Evolutionary conservation across 2,329 filamentous ascomycete genomes (phyloP).

Genomic region (Fusarium circinatum): DNA sequence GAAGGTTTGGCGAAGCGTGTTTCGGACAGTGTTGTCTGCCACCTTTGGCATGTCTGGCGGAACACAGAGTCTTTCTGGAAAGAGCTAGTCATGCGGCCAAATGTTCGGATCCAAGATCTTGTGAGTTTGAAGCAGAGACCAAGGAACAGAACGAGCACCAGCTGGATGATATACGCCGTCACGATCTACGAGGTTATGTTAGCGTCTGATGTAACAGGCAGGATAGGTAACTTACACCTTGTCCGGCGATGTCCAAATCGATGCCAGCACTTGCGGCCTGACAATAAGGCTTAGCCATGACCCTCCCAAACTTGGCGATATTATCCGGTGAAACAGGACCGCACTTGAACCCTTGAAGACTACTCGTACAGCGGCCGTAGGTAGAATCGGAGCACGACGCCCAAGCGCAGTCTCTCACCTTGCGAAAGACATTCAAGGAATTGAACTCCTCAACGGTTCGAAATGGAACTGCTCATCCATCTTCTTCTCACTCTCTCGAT

Average conservation of each 20-base stretch:
- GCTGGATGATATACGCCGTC: neutral
- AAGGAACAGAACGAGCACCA: neutral
- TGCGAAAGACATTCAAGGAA: neutral
- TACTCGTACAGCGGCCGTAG: neutral
- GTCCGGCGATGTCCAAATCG: neutral
- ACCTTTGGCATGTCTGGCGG: accelerated
- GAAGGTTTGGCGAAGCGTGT: neutral
- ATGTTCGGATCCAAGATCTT: neutral
- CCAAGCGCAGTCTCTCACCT: neutral
- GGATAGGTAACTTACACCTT: neutral
- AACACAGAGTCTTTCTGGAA: neutral
- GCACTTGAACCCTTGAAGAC: neutral
- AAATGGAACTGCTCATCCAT: neutral
- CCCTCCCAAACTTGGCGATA: neutral
- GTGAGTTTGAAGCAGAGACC: neutral
- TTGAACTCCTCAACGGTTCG: neutral
- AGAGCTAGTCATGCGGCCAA: neutral
- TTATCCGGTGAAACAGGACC: neutral
- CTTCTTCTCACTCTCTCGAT: neutral
- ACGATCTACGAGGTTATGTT: neutral
- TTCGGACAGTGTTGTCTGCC: neutral
- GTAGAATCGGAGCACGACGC: neutral
- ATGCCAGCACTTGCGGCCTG: neutral
- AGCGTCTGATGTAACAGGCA: accelerated
- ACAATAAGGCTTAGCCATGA: neutral